Percentiles rank a stretch among this genome's conserved stretches.
phyloP scores from a whole-genome alignment of 2,329 filamentous ascomycete species.

The Penicillium sp. region DNA sequence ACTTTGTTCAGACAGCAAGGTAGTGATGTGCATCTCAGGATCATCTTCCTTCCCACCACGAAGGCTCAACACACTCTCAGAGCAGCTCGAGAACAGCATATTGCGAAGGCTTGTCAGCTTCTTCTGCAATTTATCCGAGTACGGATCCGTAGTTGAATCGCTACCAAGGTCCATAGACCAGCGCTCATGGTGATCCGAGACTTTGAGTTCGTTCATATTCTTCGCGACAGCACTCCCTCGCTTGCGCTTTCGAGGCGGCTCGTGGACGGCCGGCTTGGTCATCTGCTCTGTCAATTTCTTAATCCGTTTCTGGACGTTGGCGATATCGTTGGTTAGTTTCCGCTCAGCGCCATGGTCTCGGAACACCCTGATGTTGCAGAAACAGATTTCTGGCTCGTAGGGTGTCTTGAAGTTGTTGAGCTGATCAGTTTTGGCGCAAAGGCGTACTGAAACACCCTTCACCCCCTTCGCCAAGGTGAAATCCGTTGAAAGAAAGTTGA shows the following conservation, averaged over 20 bases:
- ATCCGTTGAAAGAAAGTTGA: conserved; percentile 95
- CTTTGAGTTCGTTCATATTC: neutral
- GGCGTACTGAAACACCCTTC: conserved; percentile 85
- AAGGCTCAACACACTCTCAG: neutral
- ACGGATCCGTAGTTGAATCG: neutral
- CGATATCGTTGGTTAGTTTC: conserved; percentile 50
- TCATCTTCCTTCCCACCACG: neutral
- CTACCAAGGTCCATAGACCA: neutral
- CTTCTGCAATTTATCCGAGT: neutral
- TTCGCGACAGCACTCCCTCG: neutral
- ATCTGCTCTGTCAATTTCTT: conserved; percentile 6
- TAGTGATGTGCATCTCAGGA: neutral
- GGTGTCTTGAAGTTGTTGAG: conserved; percentile 43
- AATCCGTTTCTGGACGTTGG: neutral
- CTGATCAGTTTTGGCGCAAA: conserved; percentile 81
- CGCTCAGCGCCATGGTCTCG: conserved; percentile 88
- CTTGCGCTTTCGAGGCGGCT: neutral
- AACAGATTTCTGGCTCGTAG: conserved; percentile 61
- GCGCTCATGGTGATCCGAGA: neutral
- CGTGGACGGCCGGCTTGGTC: neutral
- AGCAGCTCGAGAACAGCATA: neutral
- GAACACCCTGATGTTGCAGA: conserved; percentile 92
- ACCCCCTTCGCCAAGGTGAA: conserved; percentile 97
- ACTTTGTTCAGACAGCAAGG: neutral
- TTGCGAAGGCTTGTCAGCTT: neutral